These are phyloP conservation scores for Fraxinus latifolia DNA, from an alignment of 305 asterid genomes.

Conservation along the genomic window DNA sequence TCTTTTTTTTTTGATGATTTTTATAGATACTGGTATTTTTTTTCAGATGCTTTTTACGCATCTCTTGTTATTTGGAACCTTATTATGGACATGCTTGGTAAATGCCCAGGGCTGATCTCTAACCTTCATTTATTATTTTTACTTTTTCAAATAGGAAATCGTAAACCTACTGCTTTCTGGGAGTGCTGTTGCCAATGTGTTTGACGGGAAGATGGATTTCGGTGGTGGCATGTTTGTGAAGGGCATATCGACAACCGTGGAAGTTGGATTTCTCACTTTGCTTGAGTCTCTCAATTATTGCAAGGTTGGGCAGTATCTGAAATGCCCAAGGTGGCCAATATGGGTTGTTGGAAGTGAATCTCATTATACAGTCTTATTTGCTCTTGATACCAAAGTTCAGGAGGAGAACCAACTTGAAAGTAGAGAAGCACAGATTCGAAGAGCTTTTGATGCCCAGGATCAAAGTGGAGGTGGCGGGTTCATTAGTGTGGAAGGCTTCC, in stretches of 20 bases:
- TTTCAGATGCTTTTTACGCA: background rate
- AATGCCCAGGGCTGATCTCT: background rate
- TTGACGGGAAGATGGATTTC: slow-evolving; percentile 85
- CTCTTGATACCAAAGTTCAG: slow-evolving; percentile 76
- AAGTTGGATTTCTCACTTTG: slow-evolving; percentile 90
- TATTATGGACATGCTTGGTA: slow-evolving; percentile 2
- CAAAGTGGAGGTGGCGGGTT: slow-evolving; percentile 99
- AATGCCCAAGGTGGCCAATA: slow-evolving; percentile 94
- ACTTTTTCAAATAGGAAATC: slow-evolving; percentile 55
- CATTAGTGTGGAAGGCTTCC: slow-evolving; percentile 79
- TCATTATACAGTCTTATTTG: slow-evolving; percentile 84
- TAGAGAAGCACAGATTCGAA: slow-evolving; percentile 70
- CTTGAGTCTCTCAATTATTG: slow-evolving; percentile 86
- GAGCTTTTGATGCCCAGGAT: slow-evolving; percentile 86
- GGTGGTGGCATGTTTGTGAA: slow-evolving; percentile 93
- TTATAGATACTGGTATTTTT: background rate
- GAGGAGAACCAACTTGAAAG: slow-evolving; percentile 79
- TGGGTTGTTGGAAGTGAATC: slow-evolving; percentile 99
- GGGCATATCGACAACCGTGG: slow-evolving; percentile 76
- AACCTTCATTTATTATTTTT: background rate
- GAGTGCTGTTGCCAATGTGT: slow-evolving; percentile 77
- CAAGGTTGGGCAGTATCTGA: slow-evolving; percentile 77
- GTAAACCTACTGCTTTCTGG: slow-evolving; percentile 95
- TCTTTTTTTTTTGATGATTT: background rate
- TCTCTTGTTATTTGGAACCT: background rate